Evolutionary conservation across 352 stramenopile genomes (phyloP).

Genomic region (Phytophthora pinifolia): DNA sequence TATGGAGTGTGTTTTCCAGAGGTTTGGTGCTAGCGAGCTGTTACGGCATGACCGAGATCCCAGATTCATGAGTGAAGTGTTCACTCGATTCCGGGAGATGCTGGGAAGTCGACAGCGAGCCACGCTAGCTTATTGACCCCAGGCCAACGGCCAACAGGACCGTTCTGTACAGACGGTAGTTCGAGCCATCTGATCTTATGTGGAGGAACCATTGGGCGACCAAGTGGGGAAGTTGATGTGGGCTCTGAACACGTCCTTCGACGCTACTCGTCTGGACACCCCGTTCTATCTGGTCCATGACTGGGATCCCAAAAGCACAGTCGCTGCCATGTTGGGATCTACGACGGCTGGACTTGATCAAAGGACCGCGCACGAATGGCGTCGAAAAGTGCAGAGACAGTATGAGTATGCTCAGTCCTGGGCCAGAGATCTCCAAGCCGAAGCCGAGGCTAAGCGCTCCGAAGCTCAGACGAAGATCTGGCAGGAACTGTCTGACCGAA

Average conservation of each 20-base stretch:
- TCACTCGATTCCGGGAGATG: neutral
- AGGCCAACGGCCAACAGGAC: neutral
- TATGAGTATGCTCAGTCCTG: neutral
- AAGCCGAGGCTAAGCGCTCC: neutral
- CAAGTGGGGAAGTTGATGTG: constrained; percentile 2
- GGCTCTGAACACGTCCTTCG: neutral
- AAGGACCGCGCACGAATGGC: no score
- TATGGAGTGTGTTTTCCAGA: neutral
- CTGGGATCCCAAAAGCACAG: neutral
- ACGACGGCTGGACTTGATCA: no score
- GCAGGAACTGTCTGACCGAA: neutral
- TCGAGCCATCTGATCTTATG: neutral
- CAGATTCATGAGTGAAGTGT: constrained; percentile 1
- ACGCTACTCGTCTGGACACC: neutral
- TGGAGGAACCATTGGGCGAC: neutral
- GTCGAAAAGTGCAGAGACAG: no score
- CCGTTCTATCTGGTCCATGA: neutral
- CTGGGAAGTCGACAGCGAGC: neutral
- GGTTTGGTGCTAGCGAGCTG: neutral
- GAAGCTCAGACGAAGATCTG: neutral
- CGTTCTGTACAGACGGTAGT: neutral
- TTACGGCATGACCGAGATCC: neutral
- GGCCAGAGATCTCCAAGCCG: neutral
- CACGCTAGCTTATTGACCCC: neutral
- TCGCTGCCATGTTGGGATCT: neutral